Conservation (phyloP, 257 asterid genomes). For the Cynanchum wilfordii region DNA sequence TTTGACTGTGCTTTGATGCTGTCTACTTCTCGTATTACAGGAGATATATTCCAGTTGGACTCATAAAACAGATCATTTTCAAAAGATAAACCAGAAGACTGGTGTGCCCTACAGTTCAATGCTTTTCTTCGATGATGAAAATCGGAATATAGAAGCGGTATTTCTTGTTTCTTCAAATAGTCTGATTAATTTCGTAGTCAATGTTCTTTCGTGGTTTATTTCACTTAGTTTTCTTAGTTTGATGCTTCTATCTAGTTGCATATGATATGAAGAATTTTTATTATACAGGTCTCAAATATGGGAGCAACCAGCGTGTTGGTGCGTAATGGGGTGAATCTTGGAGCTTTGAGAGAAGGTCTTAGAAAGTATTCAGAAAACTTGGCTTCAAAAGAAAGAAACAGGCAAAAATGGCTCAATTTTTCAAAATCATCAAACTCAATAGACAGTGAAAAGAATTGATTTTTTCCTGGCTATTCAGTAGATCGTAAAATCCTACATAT, state of each 20-base stretch:
- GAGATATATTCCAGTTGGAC: conserved; percentile 85
- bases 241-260: not conserved
- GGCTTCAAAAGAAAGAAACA: conserved; percentile 36
- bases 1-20: conserved; percentile 14
- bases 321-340: conserved; percentile 58
- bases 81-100: conserved; percentile 55
- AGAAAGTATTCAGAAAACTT: conserved; percentile 42
- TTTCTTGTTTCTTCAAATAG: conserved; percentile 16
- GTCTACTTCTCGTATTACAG: conserved; percentile 35
- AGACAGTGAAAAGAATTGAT: conserved; percentile 8
- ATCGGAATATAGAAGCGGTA: conserved; percentile 75
- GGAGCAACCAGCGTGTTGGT: conserved; percentile 74
- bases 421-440: conserved; percentile 40
- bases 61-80: conserved; percentile 88
- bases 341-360: conserved; percentile 65
- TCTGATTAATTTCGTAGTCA: not conserved
- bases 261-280: not conserved
- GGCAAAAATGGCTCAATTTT: conserved; percentile 30
- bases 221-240: not conserved
- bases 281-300: conserved; percentile 63
- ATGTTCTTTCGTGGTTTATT: not conserved
- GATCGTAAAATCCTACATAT: conserved; percentile 1
- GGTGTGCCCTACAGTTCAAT: conserved; percentile 60
- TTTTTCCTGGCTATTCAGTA: not conserved
- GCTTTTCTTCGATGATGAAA: conserved; percentile 90